Conservation (phyloP, 2,329 filamentous ascomycete species). For the Clonostachys rosea region DNA sequence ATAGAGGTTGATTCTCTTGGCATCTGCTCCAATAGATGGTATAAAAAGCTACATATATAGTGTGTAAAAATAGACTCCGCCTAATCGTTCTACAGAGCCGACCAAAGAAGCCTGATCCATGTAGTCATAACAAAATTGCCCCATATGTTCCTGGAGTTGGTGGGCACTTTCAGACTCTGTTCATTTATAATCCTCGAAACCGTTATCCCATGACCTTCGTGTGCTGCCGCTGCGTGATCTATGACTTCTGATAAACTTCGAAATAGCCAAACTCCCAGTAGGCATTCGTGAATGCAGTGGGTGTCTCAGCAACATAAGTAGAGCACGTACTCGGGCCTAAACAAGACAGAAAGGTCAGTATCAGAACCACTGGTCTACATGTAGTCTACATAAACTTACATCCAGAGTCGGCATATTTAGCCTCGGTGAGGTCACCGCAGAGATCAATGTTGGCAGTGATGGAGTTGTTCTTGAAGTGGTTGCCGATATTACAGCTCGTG, state of each 20-base stretch:
- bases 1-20: too few species aligned
- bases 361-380: neutral
- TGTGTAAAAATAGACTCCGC: too few species aligned
- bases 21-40: too few species aligned
- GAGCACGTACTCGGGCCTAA: slow-evolving; percentile 50
- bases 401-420: slow-evolving; percentile 37
- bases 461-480: slow-evolving; percentile 60
- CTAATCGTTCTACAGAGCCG: too few species aligned
- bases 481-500: slow-evolving; percentile 54
- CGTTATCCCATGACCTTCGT: too few species aligned
- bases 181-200: too few species aligned
- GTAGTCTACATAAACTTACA: too few species aligned
- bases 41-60: too few species aligned
- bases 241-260: slow-evolving; percentile 43
- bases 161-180: too few species aligned
- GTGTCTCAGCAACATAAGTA: slow-evolving; percentile 53
- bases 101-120: too few species aligned
- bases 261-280: slow-evolving; percentile 64
- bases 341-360: slow-evolving; percentile 9
- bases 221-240: neutral
- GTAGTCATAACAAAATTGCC: too few species aligned
- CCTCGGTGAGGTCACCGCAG: slow-evolving; percentile 52
- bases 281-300: slow-evolving; percentile 48
- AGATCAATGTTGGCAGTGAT: slow-evolving; percentile 64
- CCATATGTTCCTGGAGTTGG: too few species aligned